These are phyloP conservation scores for Pseudocercospora eumusae DNA, from an alignment of 2,329 filamentous ascomycete genomes.

Conservation along the genomic window DNA sequence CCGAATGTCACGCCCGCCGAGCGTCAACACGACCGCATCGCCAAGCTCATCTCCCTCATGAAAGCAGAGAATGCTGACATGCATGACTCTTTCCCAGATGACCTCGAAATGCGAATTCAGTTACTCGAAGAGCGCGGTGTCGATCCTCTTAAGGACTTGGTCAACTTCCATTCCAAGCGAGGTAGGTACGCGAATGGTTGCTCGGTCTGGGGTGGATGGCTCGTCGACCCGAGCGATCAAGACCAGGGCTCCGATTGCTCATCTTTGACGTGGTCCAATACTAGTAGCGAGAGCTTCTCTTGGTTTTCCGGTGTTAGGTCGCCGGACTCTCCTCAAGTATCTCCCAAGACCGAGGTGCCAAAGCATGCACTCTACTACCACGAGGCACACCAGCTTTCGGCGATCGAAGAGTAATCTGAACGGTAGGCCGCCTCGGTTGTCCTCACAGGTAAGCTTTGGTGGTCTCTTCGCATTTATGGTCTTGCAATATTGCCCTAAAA, in stretches of 20 bases:
- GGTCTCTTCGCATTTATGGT: background rate
- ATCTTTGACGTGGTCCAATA: background rate
- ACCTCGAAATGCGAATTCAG: conserved; percentile 1
- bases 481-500: background rate
- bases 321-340: background rate
- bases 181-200: background rate
- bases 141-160: background rate
- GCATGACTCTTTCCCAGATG: background rate
- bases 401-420: background rate
- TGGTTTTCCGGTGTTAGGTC: background rate
- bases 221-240: background rate
- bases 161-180: background rate
- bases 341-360: background rate
- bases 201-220: background rate
- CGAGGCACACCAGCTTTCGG: background rate
- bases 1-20: background rate
- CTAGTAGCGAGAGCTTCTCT: background rate
- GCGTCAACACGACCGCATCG: background rate
- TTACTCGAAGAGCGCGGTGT: background rate
- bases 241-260: background rate
- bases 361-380: background rate
- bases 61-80: background rate
- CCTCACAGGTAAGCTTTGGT: background rate
- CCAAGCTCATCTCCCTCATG: conserved; percentile 2
- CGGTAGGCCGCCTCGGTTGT: background rate